Percentiles rank a stretch among this genome's conserved stretches.
phyloP scores from a whole-genome alignment of 768 basidiomycete genomes.

The Rhodosporidiobolus sp. region DNA sequence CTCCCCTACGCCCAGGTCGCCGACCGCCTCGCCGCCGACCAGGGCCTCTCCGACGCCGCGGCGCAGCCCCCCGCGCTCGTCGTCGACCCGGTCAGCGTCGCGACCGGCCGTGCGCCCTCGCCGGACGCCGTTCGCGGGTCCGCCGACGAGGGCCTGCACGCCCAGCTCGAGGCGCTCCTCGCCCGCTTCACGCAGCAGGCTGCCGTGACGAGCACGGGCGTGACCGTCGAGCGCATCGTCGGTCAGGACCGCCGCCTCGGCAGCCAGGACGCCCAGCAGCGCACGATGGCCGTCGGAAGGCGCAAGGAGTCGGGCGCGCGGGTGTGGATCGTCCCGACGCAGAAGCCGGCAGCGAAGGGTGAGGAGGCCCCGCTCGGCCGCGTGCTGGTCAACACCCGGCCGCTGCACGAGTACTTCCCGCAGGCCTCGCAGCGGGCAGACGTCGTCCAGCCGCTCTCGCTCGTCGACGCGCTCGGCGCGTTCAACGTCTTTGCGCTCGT shows the following conservation, averaged over 20 bases:
- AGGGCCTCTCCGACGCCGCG: not conserved
- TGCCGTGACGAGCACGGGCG: slow-evolving; percentile 23
- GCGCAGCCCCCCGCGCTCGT: slow-evolving; percentile 17
- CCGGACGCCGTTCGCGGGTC: not conserved
- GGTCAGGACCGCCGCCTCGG: slow-evolving; percentile 61
- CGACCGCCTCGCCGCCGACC: slow-evolving; percentile 20
- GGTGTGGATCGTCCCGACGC: slow-evolving; percentile 75
- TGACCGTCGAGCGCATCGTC: slow-evolving; percentile 29
- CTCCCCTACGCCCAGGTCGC: slow-evolving; percentile 35
- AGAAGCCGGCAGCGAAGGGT: slow-evolving; percentile 1
- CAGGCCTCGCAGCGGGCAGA: slow-evolving; percentile 72
- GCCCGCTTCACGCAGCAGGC: slow-evolving; percentile 19
- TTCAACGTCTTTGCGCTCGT: slow-evolving; percentile 72
- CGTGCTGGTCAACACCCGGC: slow-evolving; percentile 80
- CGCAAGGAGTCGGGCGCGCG: slow-evolving; percentile 86
- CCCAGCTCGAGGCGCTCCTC: slow-evolving; percentile 30
- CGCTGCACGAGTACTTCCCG: slow-evolving; percentile 74
- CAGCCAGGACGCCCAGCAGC: slow-evolving; percentile 68
- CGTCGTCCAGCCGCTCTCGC: slow-evolving; percentile 74
- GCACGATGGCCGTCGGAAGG: slow-evolving; percentile 79
- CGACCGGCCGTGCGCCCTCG: slow-evolving; percentile 11
- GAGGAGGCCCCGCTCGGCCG: slow-evolving; percentile 20
- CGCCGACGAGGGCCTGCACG: not conserved
- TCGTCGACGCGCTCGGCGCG: slow-evolving; percentile 77
- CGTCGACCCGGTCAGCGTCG: slow-evolving; percentile 32